These are phyloP conservation scores for Verticillium albo-atrum DNA, from an alignment of 2,329 filamentous ascomycete species.

Conservation along the genomic window DNA sequence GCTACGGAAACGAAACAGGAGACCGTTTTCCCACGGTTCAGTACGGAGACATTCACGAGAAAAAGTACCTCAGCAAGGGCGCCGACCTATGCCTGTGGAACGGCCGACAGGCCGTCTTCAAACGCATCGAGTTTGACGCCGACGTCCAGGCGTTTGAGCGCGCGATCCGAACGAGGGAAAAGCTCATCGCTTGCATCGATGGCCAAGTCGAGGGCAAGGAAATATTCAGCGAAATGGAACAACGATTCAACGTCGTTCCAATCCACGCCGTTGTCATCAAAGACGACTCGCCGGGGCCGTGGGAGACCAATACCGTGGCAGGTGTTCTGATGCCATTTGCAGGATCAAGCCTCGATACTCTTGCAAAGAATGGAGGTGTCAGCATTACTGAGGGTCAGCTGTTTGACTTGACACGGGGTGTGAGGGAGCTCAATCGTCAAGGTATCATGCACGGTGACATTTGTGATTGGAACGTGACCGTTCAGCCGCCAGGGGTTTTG, in stretches of 20 bases:
- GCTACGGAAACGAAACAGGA: constrained; percentile 3
- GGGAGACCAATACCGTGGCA: constrained; percentile 6
- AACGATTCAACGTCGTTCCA: constrained; percentile 10
- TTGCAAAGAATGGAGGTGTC: neutral
- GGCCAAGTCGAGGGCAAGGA: constrained; percentile 1
- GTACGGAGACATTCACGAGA: constrained; percentile 2
- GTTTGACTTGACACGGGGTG: neutral
- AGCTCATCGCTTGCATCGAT: constrained; percentile 4
- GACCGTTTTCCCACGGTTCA: constrained; percentile 9
- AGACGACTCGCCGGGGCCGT: constrained; percentile 1
- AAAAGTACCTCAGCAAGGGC: constrained; percentile 8
- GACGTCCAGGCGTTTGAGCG: constrained; percentile 8
- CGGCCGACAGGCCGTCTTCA: constrained; percentile 12
- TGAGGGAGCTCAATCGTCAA: constrained; percentile 1
- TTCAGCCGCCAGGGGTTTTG: neutral
- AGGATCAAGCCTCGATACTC: constrained; percentile 1
- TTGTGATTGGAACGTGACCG: constrained; percentile 4
- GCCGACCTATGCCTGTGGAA: constrained; percentile 10
- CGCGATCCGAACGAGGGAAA: constrained; percentile 12
- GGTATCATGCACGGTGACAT: constrained; percentile 4
- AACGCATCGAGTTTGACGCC: constrained; percentile 15
- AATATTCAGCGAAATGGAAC: constrained; percentile 8
- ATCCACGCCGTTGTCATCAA: constrained; percentile 10
- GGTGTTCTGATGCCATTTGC: constrained; percentile 3
- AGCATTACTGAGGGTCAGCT: constrained; percentile 2